Evolutionary conservation across 2,329 filamentous ascomycete genomes (phyloP).

Genomic region (Colletotrichum sp.): DNA sequence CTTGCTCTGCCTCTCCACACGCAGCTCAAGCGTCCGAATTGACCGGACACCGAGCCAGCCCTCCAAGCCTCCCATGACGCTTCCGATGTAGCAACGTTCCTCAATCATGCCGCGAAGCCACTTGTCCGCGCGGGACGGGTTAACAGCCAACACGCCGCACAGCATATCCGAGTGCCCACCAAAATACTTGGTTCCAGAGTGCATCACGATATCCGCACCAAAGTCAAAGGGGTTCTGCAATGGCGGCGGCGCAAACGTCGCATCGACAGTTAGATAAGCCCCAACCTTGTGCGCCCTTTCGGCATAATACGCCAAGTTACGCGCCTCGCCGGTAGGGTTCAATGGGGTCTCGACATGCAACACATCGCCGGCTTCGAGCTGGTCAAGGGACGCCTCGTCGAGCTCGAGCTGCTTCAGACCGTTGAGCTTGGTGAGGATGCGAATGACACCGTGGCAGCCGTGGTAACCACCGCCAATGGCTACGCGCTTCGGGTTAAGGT

Average conservation of each 20-base stretch:
- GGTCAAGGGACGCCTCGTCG: constrained; percentile 44
- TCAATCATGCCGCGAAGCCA: constrained; percentile 66
- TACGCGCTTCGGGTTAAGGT: constrained; percentile 81
- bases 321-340: constrained; percentile 87
- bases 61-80: constrained; percentile 88
- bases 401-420: constrained; percentile 77
- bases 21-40: constrained; percentile 82
- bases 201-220: constrained; percentile 89
- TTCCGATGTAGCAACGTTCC: constrained; percentile 80
- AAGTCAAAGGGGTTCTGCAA: constrained; percentile 83
- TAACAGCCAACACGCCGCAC: constrained; percentile 79
- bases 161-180: constrained; percentile 95
- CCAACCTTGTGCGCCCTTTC: constrained; percentile 73
- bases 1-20: constrained; percentile 77
- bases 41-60: constrained; percentile 91
- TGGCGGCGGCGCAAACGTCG: constrained; percentile 91
- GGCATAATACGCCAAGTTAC: constrained; percentile 74
- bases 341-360: constrained; percentile 93
- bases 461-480: constrained; percentile 90
- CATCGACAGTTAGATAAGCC: constrained; percentile 82
- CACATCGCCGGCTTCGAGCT: constrained; percentile 78
- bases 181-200: constrained; percentile 94
- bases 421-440: constrained; percentile 75
- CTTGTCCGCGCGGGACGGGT: constrained; percentile 50
- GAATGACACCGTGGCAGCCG: constrained; percentile 87